Conservation (phyloP, 1,284 basidiomycete species). For the Sporisorium scitamineum region DNA sequence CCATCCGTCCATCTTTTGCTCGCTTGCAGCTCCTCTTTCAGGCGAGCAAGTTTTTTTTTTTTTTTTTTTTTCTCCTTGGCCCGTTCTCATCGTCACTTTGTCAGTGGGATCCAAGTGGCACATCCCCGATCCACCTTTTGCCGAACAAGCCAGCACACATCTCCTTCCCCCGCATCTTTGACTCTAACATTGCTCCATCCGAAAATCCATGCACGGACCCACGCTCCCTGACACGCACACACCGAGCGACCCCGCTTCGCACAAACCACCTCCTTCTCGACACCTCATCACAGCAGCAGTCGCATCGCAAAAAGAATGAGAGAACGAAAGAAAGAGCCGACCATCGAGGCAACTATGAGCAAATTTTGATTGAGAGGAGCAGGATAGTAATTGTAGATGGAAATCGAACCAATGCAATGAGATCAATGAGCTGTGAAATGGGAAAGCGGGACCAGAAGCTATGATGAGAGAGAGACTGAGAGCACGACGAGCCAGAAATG, state of each 20-base stretch:
- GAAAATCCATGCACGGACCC: not conserved
- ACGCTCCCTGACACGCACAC: not conserved
- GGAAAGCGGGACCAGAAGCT: not conserved
- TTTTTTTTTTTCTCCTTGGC: not conserved
- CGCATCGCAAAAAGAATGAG: not conserved
- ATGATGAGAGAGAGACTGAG: not conserved
- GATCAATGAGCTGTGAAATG: conserved; percentile 6
- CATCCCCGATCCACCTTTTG: conserved; percentile 1
- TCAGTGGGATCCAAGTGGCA: not conserved
- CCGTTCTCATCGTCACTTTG: not conserved
- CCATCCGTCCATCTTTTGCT: not conserved
- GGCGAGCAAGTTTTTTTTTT: not conserved
- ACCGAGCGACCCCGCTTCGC: too few relatives aligned
- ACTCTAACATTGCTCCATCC: not conserved
- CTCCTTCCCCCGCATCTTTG: not conserved
- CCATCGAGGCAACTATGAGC: conserved; percentile 23
- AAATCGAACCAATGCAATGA: conserved; percentile 20
- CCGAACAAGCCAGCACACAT: not conserved
- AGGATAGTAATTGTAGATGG: not conserved
- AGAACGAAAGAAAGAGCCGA: conserved; percentile 4
- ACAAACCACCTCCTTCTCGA: too few relatives aligned
- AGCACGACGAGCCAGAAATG: not conserved
- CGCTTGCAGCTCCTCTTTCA: not conserved
- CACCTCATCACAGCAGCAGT: not conserved
- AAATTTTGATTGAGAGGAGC: conserved; percentile 4